phyloP scores from a whole-genome alignment of 2,329 filamentous ascomycete genomes.

The Westerdykella sp. region DNA sequence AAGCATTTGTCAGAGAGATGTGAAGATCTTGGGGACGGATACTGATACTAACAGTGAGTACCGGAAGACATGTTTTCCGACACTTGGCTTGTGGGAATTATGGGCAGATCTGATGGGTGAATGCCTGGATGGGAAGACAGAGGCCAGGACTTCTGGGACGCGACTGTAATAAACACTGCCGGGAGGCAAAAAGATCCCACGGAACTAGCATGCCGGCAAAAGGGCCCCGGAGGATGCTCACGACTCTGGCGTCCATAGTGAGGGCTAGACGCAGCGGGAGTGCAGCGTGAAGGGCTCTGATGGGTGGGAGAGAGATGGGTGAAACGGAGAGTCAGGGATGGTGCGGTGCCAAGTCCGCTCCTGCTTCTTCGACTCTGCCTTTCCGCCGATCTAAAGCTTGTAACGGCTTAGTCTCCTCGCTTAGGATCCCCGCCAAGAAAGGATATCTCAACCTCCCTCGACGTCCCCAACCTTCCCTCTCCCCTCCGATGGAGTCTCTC shows the following conservation, averaged over 20 bases:
- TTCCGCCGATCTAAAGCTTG: not conserved
- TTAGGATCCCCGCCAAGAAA: not conserved
- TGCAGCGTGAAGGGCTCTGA: constrained; percentile 10
- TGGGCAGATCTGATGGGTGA: constrained; percentile 17
- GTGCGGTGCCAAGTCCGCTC: not conserved
- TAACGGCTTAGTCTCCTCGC: not conserved
- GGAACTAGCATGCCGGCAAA: constrained; percentile 8
- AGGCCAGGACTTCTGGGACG: constrained; percentile 18
- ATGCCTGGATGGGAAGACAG: constrained; percentile 20
- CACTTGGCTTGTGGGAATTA: constrained; percentile 11
- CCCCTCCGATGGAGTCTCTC: too few species aligned
- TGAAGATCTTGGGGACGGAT: constrained; percentile 8
- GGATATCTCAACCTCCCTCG: not conserved
- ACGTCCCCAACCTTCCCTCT: not conserved
- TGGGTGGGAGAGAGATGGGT: constrained; percentile 4
- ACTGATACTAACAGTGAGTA: constrained; percentile 25
- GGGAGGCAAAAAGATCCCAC: constrained; percentile 11
- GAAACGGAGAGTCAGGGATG: not conserved
- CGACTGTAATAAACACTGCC: constrained; percentile 28
- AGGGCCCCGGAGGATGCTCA: constrained; percentile 1
- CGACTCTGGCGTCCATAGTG: constrained; percentile 1
- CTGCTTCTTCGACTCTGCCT: not conserved
- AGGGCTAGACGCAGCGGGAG: not conserved
- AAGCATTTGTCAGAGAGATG: constrained; percentile 20
- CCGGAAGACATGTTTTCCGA: constrained; percentile 30